These are phyloP conservation scores for Magnusiomyces magnusii DNA, from an alignment of 1,139 yeast species.

Conservation along the genomic window DNA sequence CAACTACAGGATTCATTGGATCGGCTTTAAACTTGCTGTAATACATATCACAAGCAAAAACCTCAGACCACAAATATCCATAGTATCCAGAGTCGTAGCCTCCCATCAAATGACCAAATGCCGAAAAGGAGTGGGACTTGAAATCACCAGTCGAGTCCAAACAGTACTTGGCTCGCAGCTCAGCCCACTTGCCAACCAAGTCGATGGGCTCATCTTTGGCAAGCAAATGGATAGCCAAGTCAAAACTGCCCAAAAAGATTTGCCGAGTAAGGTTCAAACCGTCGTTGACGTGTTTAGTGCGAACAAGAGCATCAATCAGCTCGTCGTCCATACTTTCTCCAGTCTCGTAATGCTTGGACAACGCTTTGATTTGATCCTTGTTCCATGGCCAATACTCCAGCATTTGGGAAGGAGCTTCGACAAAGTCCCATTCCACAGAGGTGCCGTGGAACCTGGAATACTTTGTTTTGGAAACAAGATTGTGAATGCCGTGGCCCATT, in stretches of 20 bases:
- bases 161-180: slow-evolving; percentile 50
- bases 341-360: slow-evolving; percentile 58
- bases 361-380: slow-evolving; percentile 45
- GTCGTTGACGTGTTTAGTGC: slow-evolving; percentile 68
- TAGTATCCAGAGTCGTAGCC: slow-evolving; percentile 85
- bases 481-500: slow-evolving; percentile 84
- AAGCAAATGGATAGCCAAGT: slow-evolving; percentile 59
- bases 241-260: slow-evolving; percentile 69
- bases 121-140: slow-evolving; percentile 57
- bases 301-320: slow-evolving; percentile 51
- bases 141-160: slow-evolving; percentile 46
- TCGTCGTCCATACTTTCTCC: slow-evolving; percentile 52
- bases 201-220: slow-evolving; percentile 40
- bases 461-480: slow-evolving; percentile 56
- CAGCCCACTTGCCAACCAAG: slow-evolving; percentile 54
- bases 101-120: slow-evolving; percentile 78
- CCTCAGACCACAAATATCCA: slow-evolving; percentile 80
- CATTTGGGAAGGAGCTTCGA: slow-evolving; percentile 87
- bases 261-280: slow-evolving; percentile 67
- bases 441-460: slow-evolving; percentile 70
- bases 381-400: slow-evolving; percentile 88
- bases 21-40: slow-evolving; percentile 59
- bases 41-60: slow-evolving; percentile 77
- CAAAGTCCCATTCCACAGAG: slow-evolving; percentile 73
- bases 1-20: slow-evolving; percentile 57